Percentiles rank a stretch among this genome's conserved stretches.
phyloP scores from a whole-genome alignment of 2,329 filamentous ascomycete species.

The Phaeosphaeria sp. region DNA sequence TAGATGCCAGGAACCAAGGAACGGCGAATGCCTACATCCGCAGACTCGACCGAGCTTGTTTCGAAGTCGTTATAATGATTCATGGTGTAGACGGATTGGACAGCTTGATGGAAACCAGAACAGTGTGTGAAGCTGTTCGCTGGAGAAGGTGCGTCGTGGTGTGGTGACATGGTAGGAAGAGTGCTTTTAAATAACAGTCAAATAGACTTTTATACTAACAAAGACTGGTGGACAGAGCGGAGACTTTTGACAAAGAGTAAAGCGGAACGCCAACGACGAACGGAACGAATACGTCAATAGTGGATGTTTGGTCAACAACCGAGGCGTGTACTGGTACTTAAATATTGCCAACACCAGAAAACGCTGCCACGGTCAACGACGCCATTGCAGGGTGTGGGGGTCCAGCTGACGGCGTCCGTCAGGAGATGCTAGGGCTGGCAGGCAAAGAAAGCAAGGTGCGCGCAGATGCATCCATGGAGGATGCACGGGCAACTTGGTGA shows the following conservation, averaged over 20 bases:
- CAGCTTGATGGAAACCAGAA: constrained; percentile 40
- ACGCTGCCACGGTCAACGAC: constrained; percentile 19
- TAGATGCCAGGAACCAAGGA: constrained; percentile 52
- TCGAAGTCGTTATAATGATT: constrained; percentile 46
- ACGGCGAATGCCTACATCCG: constrained; percentile 42
- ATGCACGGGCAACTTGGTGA: constrained; percentile 34
- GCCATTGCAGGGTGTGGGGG: constrained; percentile 44
- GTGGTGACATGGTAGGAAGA: constrained; percentile 45
- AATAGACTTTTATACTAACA: constrained; percentile 37
- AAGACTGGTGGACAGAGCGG: constrained; percentile 28
- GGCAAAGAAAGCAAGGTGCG: constrained; percentile 36
- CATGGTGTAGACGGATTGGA: constrained; percentile 46
- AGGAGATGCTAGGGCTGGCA: constrained; percentile 36
- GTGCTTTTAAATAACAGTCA: constrained; percentile 11
- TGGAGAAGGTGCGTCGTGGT: constrained; percentile 48
- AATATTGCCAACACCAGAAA: constrained; percentile 41
- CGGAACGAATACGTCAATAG: constrained; percentile 45
- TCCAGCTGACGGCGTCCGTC: constrained; percentile 46
- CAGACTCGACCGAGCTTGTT: constrained; percentile 46
- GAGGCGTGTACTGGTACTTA: constrained; percentile 46
- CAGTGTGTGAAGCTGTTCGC: constrained; percentile 40
- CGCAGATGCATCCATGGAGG: constrained; percentile 31
- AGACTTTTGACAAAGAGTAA: constrained; percentile 44
- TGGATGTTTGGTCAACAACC: constrained; percentile 30
- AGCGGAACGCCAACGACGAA: constrained; percentile 35